Evolutionary conservation across 768 basidiomycete genomes (phyloP), one percentile per base, ranked within the genome.

Genomic region (Porpolomopsis calyptriformis): DNA sequence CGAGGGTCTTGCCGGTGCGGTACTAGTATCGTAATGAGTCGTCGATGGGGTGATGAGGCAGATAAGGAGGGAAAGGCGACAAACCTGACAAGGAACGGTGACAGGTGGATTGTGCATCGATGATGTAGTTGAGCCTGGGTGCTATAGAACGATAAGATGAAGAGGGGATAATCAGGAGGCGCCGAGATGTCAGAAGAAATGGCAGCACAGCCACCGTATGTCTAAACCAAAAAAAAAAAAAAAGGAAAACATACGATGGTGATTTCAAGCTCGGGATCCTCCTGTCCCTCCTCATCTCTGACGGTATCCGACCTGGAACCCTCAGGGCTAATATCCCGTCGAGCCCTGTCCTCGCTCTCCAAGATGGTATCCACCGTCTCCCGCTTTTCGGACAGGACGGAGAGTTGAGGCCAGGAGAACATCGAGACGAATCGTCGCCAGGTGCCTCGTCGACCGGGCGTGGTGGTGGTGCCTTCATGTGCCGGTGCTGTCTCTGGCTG

Each of bases 1-100:
- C 88, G 33, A 85, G 78, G 4, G 84, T 87, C 63, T 81, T 85
- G 52, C 89, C 89, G 7, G 89, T 91, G 52, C 85, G 83, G 57
- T 90, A 89, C 86, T 88, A 55, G 16, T 18, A 19, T 39, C 4
- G 37, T 16, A n/a, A 25, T 12, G 18, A 43, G 12, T 26, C 6
- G 24, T 18, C 9, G 7, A 23, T 4, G 20, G 20, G 14, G 14
- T 19, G 12, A n/a, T 27, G 12, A 20, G 10, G 26, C 25, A 20
- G 18, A 14, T 24, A 20, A 12, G 18, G 8, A n/a, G 26, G 16
- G 42, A 27, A 24, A 14, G 6, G 14, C 23, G 14, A 23, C 40
- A 19, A 10, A 43, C 42, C 29, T 43, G 42, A 33, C 42, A 43
- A 2, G 42, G 42, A 29, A 43, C 42, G 6, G 42, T 43, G 20